Conservation (phyloP, 2,329 filamentous ascomycete species). For the Talaromyces piceae region DNA sequence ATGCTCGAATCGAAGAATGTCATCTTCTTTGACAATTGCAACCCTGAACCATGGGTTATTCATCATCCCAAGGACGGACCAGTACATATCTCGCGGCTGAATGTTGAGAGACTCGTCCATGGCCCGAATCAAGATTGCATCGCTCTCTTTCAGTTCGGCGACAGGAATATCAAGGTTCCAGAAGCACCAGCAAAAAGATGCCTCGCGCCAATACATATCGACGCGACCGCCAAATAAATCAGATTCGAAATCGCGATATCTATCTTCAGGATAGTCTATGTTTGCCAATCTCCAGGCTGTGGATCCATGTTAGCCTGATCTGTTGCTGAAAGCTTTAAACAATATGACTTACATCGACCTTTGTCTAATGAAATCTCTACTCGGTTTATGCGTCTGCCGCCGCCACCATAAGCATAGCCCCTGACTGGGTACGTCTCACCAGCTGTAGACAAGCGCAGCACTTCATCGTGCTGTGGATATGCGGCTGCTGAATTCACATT, state of each 20-base stretch:
- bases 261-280: slow-evolving; percentile 77
- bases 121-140: slow-evolving; percentile 70
- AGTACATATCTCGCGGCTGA: slow-evolving; percentile 91
- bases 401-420: slow-evolving; percentile 85
- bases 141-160: slow-evolving; percentile 53
- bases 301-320: not conserved
- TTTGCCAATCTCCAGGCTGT: slow-evolving; percentile 65
- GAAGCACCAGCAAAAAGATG: slow-evolving; percentile 86
- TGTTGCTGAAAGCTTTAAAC: slow-evolving; percentile 7
- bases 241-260: slow-evolving; percentile 61
- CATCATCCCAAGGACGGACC: slow-evolving; percentile 95
- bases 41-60: slow-evolving; percentile 93
- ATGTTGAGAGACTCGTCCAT: slow-evolving; percentile 88
- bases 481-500: slow-evolving; percentile 78
- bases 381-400: slow-evolving; percentile 72
- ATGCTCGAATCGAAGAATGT: slow-evolving; percentile 70
- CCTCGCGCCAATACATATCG: slow-evolving; percentile 75
- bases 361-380: slow-evolving; percentile 79
- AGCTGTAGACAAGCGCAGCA: slow-evolving; percentile 44
- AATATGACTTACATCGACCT: slow-evolving; percentile 49
- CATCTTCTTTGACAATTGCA: slow-evolving; percentile 61
- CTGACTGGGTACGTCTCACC: slow-evolving; percentile 55
- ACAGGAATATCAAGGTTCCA: slow-evolving; percentile 68
- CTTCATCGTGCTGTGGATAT: slow-evolving; percentile 72
- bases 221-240: slow-evolving; percentile 66